A percentile compares a stretch with the other conserved stretches of the same genome.
phyloP scores from a whole-genome alignment of 305 asterid species.

The Fraxinus sp. region DNA sequence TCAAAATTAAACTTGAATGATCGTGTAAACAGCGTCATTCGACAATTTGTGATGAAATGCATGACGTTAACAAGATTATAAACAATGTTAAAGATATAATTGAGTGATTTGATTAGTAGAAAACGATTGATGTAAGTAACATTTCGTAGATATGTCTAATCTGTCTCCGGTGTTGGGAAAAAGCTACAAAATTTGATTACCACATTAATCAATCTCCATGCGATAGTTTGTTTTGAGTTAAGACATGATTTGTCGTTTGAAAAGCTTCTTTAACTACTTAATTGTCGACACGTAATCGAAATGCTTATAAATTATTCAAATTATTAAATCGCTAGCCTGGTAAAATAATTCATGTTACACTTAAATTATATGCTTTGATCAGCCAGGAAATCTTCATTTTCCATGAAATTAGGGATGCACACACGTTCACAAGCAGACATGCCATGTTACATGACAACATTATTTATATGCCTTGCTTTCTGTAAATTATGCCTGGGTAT shows the following conservation, averaged over 20 bases:
- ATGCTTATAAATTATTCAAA: not conserved
- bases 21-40: not conserved
- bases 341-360: not conserved
- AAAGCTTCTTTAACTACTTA: not conserved
- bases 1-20: not conserved
- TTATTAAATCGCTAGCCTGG: not conserved
- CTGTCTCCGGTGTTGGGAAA: not conserved
- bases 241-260: conserved; percentile 9
- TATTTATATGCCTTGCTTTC: not conserved
- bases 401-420: not conserved
- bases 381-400: not conserved
- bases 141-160: not conserved
- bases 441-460: conserved; percentile 39
- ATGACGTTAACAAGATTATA: not conserved
- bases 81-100: not conserved
- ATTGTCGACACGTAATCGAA: not conserved
- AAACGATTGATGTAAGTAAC: not conserved
- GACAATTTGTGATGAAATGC: not conserved
- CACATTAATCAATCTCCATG: not conserved
- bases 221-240: not conserved
- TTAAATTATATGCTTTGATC: not conserved
- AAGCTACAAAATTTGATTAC: not conserved
- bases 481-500: not conserved
- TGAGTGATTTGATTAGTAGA: not conserved
- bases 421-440: not conserved